Conservation (phyloP, 495 filamentous ascomycete genomes). For the Annulohypoxylon nitens region DNA sequence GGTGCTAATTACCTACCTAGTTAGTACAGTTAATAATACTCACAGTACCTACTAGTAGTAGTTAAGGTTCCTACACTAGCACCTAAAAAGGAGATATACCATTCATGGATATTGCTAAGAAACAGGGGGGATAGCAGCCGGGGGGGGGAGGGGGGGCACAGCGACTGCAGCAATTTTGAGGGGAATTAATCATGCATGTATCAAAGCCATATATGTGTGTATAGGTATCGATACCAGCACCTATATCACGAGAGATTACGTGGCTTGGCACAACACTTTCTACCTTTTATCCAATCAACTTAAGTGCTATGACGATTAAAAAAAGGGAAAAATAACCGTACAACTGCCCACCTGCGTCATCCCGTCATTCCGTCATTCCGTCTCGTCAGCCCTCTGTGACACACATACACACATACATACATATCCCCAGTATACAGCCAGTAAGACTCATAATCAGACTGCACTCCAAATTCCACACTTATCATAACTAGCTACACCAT, state of each 20-base stretch:
- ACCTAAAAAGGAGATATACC: neutral
- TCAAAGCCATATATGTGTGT: neutral
- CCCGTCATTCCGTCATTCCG: neutral
- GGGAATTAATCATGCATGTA: constrained; percentile 5
- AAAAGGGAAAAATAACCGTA: too few relatives aligned
- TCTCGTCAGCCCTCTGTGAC: neutral
- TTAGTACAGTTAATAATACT: neutral
- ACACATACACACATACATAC: neutral
- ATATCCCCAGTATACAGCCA: neutral
- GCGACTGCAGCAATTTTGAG: neutral
- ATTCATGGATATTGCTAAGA: too few relatives aligned
- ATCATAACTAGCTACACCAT: neutral
- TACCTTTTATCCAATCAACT: neutral
- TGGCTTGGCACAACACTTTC: constrained; percentile 12
- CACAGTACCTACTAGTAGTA: neutral
- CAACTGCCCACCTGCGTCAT: constrained; percentile 9
- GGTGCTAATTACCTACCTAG: neutral
- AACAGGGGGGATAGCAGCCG: neutral
- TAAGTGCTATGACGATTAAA: neutral
- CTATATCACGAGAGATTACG: constrained; percentile 22
- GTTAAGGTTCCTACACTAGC: neutral
- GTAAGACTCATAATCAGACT: neutral
- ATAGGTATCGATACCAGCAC: too few relatives aligned
- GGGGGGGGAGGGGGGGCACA: neutral
- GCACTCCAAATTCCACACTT: neutral